Evolutionary conservation across 2,329 filamentous ascomycete genomes (phyloP).

Genomic region (Cytospora chrysosperma): DNA sequence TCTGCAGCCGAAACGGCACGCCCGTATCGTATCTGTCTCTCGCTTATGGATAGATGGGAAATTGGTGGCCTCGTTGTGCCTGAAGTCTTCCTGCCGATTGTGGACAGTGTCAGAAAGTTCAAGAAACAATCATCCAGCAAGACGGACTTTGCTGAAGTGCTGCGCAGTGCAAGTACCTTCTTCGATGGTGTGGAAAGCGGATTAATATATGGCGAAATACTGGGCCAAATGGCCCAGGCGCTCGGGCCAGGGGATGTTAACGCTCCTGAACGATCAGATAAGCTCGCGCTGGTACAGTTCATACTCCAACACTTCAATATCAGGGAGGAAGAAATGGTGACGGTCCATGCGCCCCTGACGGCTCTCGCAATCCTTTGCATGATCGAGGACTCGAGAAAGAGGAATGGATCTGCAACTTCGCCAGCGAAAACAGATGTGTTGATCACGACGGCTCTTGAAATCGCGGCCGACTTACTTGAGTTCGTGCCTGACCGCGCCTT

Average conservation of each 20-base stretch:
- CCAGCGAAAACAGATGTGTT: slow-evolving; percentile 25
- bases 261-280: slow-evolving; percentile 53
- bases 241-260: slow-evolving; percentile 47
- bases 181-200: slow-evolving; percentile 96
- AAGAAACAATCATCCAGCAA: slow-evolving; percentile 64
- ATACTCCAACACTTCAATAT: slow-evolving; percentile 88
- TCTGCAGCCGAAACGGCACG: slow-evolving; percentile 69
- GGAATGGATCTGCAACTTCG: slow-evolving; percentile 27
- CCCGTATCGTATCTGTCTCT: slow-evolving; percentile 88
- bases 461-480: slow-evolving; percentile 59
- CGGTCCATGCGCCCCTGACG: slow-evolving; percentile 77
- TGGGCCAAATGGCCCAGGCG: slow-evolving; percentile 64
- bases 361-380: slow-evolving; percentile 63
- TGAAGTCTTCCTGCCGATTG: slow-evolving; percentile 81
- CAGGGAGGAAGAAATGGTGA: slow-evolving; percentile 92
- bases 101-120: slow-evolving; percentile 77
- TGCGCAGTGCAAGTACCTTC: slow-evolving; percentile 91
- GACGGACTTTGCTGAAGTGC: slow-evolving; percentile 76
- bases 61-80: slow-evolving; percentile 88
- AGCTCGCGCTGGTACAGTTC: slow-evolving; percentile 75
- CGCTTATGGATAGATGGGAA: slow-evolving; percentile 97
- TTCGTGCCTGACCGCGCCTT: slow-evolving; percentile 66
- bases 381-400: slow-evolving; percentile 54
- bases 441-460: slow-evolving; percentile 40
- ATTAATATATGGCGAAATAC: slow-evolving; percentile 83